Conservation (phyloP, 768 basidiomycete species). For the Rubroboletus satanas region DNA sequence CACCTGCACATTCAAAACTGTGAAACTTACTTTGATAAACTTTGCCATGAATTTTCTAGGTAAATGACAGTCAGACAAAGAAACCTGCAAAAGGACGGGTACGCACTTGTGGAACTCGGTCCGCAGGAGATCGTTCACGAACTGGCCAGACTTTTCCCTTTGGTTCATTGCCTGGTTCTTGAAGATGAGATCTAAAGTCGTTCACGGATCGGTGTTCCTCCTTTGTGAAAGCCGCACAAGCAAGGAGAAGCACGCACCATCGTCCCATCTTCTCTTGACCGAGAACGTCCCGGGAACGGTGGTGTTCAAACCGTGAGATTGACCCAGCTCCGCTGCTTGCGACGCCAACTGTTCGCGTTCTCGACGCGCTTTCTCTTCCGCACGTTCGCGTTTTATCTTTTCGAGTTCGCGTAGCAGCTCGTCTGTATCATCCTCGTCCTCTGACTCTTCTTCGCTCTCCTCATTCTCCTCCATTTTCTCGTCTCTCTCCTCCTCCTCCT, state of each 20-base stretch:
- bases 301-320: conserved; percentile 68
- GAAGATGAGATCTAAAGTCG: conserved; percentile 81
- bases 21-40: conserved; percentile 69
- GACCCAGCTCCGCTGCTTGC: conserved; percentile 66
- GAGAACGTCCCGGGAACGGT: conserved; percentile 80
- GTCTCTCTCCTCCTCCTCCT: conserved; percentile 55
- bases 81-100: background rate
- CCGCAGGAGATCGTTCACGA: conserved; percentile 92
- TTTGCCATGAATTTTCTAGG: conserved; percentile 87
- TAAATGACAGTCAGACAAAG: conserved; percentile 8
- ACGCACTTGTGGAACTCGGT: conserved; percentile 92
- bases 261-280: conserved; percentile 94
- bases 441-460: conserved; percentile 52
- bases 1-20: background rate
- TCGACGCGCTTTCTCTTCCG: conserved; percentile 83
- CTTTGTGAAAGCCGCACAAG: background rate
- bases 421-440: conserved; percentile 69
- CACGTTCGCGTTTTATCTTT: conserved; percentile 95
- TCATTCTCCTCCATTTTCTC: conserved; percentile 34
- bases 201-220: background rate
- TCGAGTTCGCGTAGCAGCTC: conserved; percentile 95
- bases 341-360: conserved; percentile 72
- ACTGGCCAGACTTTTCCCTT: conserved; percentile 65
- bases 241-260: conserved; percentile 51
- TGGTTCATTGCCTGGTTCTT: conserved; percentile 90